phyloP scores from a whole-genome alignment of 139 green algal species.

The Tetradesmus lagerheimii region DNA sequence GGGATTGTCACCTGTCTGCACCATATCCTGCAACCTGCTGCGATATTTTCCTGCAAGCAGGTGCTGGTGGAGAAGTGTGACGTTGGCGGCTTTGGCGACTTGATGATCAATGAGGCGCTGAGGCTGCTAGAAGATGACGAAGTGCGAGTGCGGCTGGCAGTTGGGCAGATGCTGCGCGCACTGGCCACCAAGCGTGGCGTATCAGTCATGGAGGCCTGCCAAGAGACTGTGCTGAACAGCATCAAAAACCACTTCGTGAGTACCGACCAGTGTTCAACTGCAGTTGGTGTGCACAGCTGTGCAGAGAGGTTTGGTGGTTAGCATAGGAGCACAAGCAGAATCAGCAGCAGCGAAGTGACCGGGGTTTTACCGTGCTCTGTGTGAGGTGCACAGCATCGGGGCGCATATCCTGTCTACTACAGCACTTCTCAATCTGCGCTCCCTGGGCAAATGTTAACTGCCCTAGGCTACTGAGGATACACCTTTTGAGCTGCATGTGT shows the following conservation, averaged over 20 bases:
- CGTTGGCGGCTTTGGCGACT: conserved; percentile 38
- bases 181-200: conserved; percentile 60
- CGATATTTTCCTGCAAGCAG: neutral
- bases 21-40: neutral
- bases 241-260: conserved; percentile 79
- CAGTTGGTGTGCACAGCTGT: too few species aligned
- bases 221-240: conserved; percentile 63
- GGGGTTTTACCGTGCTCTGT: too few species aligned
- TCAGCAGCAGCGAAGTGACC: too few species aligned
- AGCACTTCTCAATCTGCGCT: too few species aligned
- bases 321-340: too few species aligned
- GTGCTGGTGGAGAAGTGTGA: conserved; percentile 34
- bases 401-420: too few species aligned
- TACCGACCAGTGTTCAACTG: too few species aligned
- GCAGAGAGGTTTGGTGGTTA: too few species aligned
- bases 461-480: too few species aligned
- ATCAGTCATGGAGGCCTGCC: conserved; percentile 50
- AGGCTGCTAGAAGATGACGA: conserved; percentile 70
- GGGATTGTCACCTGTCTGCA: neutral
- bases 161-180: conserved; percentile 66
- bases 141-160: conserved; percentile 74
- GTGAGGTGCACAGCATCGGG: too few species aligned
- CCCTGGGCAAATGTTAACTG: too few species aligned
- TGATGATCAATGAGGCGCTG: conserved; percentile 31
- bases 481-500: neutral